A percentile compares a stretch with the other conserved stretches of the same genome.
These are phyloP conservation scores for Populus davidiana DNA, from an alignment of 345 rosid species.

Conservation along the genomic window DNA sequence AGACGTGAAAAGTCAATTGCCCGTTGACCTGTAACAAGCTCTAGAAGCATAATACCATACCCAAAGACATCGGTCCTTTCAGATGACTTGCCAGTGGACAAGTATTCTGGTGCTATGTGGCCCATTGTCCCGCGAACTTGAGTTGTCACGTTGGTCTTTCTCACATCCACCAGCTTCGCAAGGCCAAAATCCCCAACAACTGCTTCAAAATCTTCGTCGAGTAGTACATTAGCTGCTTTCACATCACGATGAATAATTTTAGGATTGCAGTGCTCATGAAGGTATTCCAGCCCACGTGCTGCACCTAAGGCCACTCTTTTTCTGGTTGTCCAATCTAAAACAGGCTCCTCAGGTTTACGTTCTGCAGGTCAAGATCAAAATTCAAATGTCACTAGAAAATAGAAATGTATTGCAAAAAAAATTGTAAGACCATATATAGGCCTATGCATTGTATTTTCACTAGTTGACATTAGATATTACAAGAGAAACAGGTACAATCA, in stretches of 20 bases:
- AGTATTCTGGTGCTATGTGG: conserved; percentile 94
- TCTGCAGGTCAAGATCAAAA: conserved; percentile 45
- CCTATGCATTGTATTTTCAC: neutral
- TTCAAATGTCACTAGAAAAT: neutral
- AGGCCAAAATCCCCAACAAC: conserved; percentile 98
- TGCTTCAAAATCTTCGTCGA: conserved; percentile 94
- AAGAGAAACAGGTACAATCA: neutral
- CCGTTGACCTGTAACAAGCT: conserved; percentile 99
- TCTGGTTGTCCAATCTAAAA: conserved; percentile 77
- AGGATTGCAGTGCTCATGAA: conserved; percentile 94
- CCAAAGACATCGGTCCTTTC: conserved; percentile 98
- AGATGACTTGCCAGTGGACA: conserved; percentile 94
- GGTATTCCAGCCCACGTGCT: conserved; percentile 95
- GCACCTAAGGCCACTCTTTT: conserved; percentile 85
- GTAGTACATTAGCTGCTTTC: conserved; percentile 91
- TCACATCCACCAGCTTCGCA: conserved; percentile 91
- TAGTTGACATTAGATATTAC: neutral
- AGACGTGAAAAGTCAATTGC: conserved; percentile 93
- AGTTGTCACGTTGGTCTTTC: conserved; percentile 82
- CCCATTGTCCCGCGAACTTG: conserved; percentile 99
- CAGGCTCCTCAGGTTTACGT: conserved; percentile 71
- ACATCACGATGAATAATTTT: conserved; percentile 97
- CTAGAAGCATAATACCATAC: conserved; percentile 89
- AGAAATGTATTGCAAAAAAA: neutral
- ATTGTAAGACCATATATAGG: neutral